phyloP scores from a whole-genome alignment of 2,329 filamentous ascomycete genomes.

The Ophiosphaerella herpotricha region DNA sequence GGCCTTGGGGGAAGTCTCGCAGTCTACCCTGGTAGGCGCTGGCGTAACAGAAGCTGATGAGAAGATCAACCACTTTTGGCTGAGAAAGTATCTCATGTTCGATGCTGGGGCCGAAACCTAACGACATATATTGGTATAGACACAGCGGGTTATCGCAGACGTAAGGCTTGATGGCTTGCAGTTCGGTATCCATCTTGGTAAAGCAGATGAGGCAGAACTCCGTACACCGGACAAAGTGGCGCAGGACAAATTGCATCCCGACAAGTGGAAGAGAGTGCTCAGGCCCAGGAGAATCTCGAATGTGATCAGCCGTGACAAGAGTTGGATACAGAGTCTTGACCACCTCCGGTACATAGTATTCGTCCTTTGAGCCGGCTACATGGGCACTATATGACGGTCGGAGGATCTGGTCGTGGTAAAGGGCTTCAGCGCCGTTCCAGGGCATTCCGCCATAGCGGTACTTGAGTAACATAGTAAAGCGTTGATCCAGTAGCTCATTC shows the following conservation, averaged over 20 bases:
- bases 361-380: slow-evolving; percentile 43
- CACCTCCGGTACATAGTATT: slow-evolving; percentile 45
- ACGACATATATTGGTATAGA: slow-evolving; percentile 82
- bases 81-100: slow-evolving; percentile 82
- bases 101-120: slow-evolving; percentile 84
- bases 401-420: slow-evolving; percentile 54
- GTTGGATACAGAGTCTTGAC: slow-evolving; percentile 46
- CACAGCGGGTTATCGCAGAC: slow-evolving; percentile 79
- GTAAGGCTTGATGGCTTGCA: slow-evolving; percentile 72
- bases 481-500: slow-evolving; percentile 67
- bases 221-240: slow-evolving; percentile 78
- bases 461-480: slow-evolving; percentile 66
- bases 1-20: slow-evolving; percentile 61
- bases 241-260: slow-evolving; percentile 75
- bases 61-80: slow-evolving; percentile 80
- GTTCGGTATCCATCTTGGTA: slow-evolving; percentile 64
- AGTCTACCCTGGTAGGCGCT: slow-evolving; percentile 54
- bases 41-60: slow-evolving; percentile 79
- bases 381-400: slow-evolving; percentile 32
- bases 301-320: slow-evolving; percentile 58
- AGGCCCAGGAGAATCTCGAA: slow-evolving; percentile 40
- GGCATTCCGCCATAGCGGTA: slow-evolving; percentile 60
- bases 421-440: slow-evolving; percentile 71
- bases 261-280: slow-evolving; percentile 60
- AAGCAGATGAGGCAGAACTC: slow-evolving; percentile 90